Evolutionary conservation across 73 alveolate genomes (phyloP).

Genomic region (Urostyla sp.): DNA sequence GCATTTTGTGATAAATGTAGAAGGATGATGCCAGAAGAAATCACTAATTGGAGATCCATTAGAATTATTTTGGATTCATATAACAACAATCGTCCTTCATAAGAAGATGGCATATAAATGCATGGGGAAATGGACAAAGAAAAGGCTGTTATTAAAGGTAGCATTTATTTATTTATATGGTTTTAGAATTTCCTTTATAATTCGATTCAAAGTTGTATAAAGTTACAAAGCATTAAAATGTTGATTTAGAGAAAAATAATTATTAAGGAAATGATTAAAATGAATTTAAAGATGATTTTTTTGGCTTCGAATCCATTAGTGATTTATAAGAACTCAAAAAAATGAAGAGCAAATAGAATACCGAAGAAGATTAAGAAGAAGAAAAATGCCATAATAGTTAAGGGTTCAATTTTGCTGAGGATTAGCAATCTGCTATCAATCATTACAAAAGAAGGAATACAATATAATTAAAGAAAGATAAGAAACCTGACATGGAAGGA

Average conservation of each 20-base stretch:
- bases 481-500: too few species aligned
- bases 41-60: conserved; percentile 24
- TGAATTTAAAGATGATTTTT: neutral
- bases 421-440: too few species aligned
- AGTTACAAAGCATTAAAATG: neutral
- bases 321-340: too few species aligned
- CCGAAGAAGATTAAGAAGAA: neutral
- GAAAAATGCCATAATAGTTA: too few species aligned
- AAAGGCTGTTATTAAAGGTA: neutral
- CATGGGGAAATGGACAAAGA: conserved; percentile 9
- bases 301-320: too few species aligned
- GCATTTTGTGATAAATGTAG: conserved; percentile 57
- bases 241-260: conserved; percentile 21
- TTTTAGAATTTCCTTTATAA: conserved; percentile 8
- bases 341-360: neutral
- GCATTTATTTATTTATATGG: neutral
- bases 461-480: neutral
- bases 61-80: neutral
- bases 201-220: neutral
- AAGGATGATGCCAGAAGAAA: conserved; percentile 20
- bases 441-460: too few species aligned
- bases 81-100: neutral
- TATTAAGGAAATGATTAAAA: conserved; percentile 23
- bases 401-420: too few species aligned
- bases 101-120: conserved; percentile 2